Evolutionary conservation across 345 rosid species (phyloP).

Genomic region (Pseudoturritis turrita): DNA sequence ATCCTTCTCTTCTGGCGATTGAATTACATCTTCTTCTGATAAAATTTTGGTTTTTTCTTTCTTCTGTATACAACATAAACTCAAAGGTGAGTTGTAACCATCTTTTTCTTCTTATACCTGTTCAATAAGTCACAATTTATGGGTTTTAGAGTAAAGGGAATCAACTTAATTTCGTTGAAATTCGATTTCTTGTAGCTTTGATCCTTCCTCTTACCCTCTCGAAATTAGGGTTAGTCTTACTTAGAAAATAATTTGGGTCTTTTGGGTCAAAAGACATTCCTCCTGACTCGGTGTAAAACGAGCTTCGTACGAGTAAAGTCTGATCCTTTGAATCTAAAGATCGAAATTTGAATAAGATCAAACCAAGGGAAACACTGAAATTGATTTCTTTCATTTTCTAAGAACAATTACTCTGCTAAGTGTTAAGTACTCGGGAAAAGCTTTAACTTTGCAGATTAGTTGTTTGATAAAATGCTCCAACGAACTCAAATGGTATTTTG

Average conservation of each 20-base stretch:
- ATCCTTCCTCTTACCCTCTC: background rate
- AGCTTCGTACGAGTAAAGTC: background rate
- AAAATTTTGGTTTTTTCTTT: background rate
- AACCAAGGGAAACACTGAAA: background rate
- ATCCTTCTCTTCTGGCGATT: background rate
- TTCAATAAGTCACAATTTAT: background rate
- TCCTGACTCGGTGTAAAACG: background rate
- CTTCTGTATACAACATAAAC: background rate
- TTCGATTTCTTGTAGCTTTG: slow-evolving; percentile 1
- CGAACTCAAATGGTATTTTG: background rate
- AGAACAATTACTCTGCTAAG: background rate
- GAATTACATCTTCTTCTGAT: background rate
- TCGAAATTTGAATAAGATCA: background rate
- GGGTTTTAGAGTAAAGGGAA: slow-evolving; percentile 4
- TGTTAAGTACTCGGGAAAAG: background rate
- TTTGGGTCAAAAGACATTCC: background rate
- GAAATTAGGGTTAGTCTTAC: background rate
- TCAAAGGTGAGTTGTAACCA: slow-evolving; percentile 24
- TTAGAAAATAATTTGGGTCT: background rate
- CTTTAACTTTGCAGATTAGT: background rate
- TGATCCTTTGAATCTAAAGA: background rate
- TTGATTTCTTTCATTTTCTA: background rate
- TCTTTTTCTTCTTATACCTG: background rate
- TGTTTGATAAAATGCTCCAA: slow-evolving; percentile 17
- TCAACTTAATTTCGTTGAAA: background rate